Percentiles rank a stretch among this genome's conserved stretches.
Conservation (phyloP, 805 yeast genomes). For the Lachancea cidri region DNA sequence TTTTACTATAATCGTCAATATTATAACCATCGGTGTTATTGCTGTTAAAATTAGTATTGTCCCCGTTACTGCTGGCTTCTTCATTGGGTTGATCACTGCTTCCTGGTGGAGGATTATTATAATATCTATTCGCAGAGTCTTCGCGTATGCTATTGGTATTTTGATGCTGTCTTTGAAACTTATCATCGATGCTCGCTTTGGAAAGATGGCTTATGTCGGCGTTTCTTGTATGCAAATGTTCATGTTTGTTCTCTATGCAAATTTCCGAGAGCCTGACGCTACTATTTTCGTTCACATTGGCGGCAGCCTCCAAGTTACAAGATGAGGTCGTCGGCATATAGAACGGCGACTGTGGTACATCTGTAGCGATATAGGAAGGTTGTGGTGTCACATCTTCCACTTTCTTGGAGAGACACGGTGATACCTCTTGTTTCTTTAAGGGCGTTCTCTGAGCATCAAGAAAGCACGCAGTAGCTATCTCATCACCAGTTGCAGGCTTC, state of each 20-base stretch:
- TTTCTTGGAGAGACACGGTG: constrained; percentile 8
- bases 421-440: constrained; percentile 1
- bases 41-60: background rate
- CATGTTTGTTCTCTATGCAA: constrained; percentile 3
- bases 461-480: background rate
- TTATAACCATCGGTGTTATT: constrained; percentile 4
- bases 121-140: constrained; percentile 1
- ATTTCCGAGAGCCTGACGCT: constrained; percentile 9
- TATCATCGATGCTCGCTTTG: background rate
- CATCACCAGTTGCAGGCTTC: background rate
- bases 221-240: background rate
- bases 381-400: constrained; percentile 9
- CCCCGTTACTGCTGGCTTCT: background rate
- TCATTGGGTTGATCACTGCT: constrained; percentile 1
- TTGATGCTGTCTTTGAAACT: background rate
- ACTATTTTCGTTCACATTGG: constrained; percentile 9
- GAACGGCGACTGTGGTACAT: constrained; percentile 15
- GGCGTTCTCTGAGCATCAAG: background rate
- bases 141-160: background rate
- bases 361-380: constrained; percentile 7
- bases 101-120: background rate
- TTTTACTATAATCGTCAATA: constrained; percentile 3
- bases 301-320: constrained; percentile 11
- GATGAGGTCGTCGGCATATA: constrained; percentile 12
- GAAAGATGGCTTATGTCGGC: background rate